A percentile compares a stretch with the other conserved stretches of the same genome.
Evolutionary conservation across 495 filamentous ascomycete genomes (phyloP).

Genomic region (Physcia stellaris): DNA sequence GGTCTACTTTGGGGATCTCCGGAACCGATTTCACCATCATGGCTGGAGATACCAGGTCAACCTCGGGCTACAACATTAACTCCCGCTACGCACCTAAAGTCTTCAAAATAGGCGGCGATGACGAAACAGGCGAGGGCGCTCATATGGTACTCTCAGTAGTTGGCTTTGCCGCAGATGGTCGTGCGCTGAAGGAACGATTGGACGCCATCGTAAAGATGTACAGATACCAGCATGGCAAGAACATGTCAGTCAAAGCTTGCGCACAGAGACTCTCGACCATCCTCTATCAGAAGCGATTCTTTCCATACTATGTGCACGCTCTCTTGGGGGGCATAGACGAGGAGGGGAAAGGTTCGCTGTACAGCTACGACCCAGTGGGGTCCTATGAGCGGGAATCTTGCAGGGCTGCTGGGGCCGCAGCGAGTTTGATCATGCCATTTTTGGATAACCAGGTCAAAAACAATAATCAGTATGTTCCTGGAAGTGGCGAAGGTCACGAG

Average conservation of each 20-base stretch:
- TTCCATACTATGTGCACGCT: slow-evolving; percentile 91
- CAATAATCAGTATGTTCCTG: slow-evolving; percentile 94
- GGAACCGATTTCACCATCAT: slow-evolving; percentile 89
- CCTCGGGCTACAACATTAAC: slow-evolving; percentile 97
- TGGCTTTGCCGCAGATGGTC: slow-evolving; percentile 88
- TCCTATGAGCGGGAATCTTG: slow-evolving; percentile 95
- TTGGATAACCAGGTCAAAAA: slow-evolving; percentile 98
- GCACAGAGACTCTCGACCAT: slow-evolving; percentile 88
- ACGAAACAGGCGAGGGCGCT: slow-evolving; percentile 66
- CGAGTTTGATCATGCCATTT: slow-evolving; percentile 96
- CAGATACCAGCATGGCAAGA: slow-evolving; percentile 84
- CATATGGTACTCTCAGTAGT: slow-evolving; percentile 84
- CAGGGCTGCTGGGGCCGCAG: slow-evolving; percentile 86
- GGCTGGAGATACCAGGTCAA: slow-evolving; percentile 90
- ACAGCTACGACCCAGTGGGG: slow-evolving; percentile 94
- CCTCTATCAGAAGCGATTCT: slow-evolving; percentile 93
- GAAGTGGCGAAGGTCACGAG: slow-evolving; percentile 71
- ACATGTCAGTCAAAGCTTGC: slow-evolving; percentile 84
- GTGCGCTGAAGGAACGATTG: slow-evolving; percentile 76
- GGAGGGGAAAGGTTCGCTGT: slow-evolving; percentile 85
- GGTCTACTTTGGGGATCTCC: slow-evolving; percentile 87
- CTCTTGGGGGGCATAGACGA: slow-evolving; percentile 91
- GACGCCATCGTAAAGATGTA: slow-evolving; percentile 94
- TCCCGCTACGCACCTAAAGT: slow-evolving; percentile 87
- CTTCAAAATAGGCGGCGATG: slow-evolving; percentile 87